A percentile compares a stretch with the other conserved stretches of the same genome.
Conservation (phyloP, 345 rosid species). For the Crucihimalaya himalaica region DNA sequence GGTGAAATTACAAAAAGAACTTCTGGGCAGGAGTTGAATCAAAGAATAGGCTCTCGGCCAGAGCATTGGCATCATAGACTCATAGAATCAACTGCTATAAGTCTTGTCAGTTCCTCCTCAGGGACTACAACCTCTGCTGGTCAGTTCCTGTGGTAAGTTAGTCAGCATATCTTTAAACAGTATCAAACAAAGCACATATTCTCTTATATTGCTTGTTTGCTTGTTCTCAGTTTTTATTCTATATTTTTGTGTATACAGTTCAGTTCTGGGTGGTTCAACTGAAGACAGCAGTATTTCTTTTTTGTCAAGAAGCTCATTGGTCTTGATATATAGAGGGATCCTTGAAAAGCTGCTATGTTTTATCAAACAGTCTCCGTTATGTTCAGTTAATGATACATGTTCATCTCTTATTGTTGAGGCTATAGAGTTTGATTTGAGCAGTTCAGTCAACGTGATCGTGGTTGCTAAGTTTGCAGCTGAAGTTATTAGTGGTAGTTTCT, state of each 20-base stretch:
- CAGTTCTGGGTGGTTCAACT: constrained; percentile 73
- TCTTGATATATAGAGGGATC: constrained; percentile 53
- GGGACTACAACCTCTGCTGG: constrained; percentile 49
- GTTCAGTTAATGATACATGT: constrained; percentile 59
- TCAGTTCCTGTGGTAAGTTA: constrained; percentile 65
- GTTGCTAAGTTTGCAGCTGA: constrained; percentile 65
- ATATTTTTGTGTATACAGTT: constrained; percentile 54
- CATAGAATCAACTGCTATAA: constrained; percentile 74
- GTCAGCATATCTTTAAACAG: constrained; percentile 8
- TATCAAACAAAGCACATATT: constrained; percentile 21
- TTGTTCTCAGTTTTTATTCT: constrained; percentile 21
- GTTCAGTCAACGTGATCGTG: constrained; percentile 39
- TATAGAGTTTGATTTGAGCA: constrained; percentile 36
- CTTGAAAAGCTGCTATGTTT: constrained; percentile 55
- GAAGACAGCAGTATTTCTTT: constrained; percentile 52
- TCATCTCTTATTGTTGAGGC: constrained; percentile 43
- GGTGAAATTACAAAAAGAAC: constrained; percentile 51
- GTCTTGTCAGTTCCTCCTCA: constrained; percentile 50
- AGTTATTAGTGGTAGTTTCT: constrained; percentile 65
- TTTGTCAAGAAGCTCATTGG: constrained; percentile 55
- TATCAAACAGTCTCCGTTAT: constrained; percentile 61
- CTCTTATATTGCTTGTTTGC: constrained; percentile 22
- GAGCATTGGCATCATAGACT: constrained; percentile 76
- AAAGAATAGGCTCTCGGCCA: constrained; percentile 49
- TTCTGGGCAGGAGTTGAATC: constrained; percentile 41